Percentiles rank a stretch among this genome's conserved stretches.
Evolutionary conservation across 371 early-diverging fungal genomes (phyloP).

Genomic region (Rhizopus sp.): DNA sequence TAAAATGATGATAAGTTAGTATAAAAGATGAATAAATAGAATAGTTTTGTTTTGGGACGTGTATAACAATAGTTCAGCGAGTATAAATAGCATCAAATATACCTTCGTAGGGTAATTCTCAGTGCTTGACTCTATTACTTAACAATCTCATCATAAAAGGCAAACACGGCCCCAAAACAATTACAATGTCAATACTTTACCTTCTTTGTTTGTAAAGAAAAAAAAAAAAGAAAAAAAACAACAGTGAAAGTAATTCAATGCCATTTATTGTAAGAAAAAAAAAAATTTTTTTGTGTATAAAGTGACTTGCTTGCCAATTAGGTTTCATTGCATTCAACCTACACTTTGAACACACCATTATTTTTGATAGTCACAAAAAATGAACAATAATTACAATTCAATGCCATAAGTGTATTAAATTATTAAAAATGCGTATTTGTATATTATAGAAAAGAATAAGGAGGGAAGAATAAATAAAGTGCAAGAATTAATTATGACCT

Average conservation of each 20-base stretch:
- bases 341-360: no score
- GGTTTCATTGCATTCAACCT: no score
- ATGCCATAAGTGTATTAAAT: no score
- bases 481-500: no score
- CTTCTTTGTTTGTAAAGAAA: constrained; percentile 1
- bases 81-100: constrained; percentile 41
- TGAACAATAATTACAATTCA: no score
- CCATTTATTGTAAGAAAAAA: neutral
- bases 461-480: no score
- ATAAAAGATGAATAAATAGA: no score
- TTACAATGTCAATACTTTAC: constrained; percentile 1
- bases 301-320: neutral
- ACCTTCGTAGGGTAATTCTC: constrained; percentile 38
- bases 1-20: no score
- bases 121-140: constrained; percentile 53
- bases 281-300: constrained; percentile 7
- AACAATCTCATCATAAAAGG: constrained; percentile 40
- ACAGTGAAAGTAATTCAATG: neutral
- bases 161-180: neutral
- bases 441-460: neutral
- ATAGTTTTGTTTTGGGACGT: neutral
- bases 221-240: neutral
- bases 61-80: constrained; percentile 27
- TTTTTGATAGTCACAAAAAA: no score
- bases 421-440: no score